Evolutionary conservation across 352 stramenopile genomes (phyloP), one percentile per base, ranked within the genome.

Genomic region (Phytophthora europaea): DNA sequence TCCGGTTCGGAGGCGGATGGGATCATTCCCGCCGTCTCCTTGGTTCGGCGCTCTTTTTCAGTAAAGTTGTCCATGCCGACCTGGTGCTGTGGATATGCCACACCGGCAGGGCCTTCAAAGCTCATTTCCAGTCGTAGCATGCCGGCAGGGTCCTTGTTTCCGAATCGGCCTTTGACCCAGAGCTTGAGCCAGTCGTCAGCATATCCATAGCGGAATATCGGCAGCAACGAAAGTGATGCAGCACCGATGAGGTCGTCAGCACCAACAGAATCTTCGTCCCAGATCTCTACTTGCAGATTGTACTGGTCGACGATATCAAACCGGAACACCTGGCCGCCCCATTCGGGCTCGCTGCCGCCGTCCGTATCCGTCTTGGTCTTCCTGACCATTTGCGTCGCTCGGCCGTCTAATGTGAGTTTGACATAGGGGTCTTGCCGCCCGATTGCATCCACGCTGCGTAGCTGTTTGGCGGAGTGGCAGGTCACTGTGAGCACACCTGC

Each of bases 251-350:
- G 78, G 54, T 97, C 92, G 67, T 98, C 90, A 48, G 91, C 81
- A n/a, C 90, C 86, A 38, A 98, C 76, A n/a, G 84, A 83, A 72
- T 98, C 94, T 61, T 98, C 90, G 61, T 99, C 94, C 84, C 90
- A 98, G 62, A 93, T 84, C 61, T 99, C 92, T 23, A 99, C 79
- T 26, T 86, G 63, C 59, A 99, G 81, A 56, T 90, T 94, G 75
- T 94, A 97, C 70, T 99, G 94, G 67, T 98, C 95, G 4, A 99
- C 96, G 51, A 99, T 79, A 38, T 97, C 83, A 62, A 99, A 94
- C n/a, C 40, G 52, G 52, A 98, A 91, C 12, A 67, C 43, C 60
- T 98, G 81, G 59, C 94, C 78, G 20, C 86, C 83, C 94, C 95
- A 98, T 68, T 94, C 74, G 18, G 90, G 92, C 22, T 95, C 89